Conservation (phyloP, 208 protist species). For the Acanthamoeba triangularis region DNA sequence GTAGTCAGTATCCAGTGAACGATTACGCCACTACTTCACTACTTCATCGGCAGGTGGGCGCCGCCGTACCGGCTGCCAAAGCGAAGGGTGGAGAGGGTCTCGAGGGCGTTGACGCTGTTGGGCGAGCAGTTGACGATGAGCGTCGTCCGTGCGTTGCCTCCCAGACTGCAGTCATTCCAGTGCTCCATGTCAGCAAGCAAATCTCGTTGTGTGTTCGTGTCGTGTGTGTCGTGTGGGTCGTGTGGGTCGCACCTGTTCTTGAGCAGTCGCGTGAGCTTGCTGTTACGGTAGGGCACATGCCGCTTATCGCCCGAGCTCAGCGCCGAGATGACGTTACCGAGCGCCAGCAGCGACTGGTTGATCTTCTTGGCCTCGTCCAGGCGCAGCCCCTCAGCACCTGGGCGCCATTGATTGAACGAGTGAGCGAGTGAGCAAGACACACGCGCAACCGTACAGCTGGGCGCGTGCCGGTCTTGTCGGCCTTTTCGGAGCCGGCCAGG, state of each 20-base stretch:
- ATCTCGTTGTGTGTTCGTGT: constrained; percentile 88
- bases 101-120: constrained; percentile 88
- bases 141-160: constrained; percentile 93
- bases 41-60: too few relatives aligned
- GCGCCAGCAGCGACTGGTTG: constrained; percentile 89
- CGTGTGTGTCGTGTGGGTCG: constrained; percentile 50
- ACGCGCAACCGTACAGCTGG: constrained; percentile 26
- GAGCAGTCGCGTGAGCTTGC: constrained; percentile 89
- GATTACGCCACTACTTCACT: too few relatives aligned
- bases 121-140: constrained; percentile 93
- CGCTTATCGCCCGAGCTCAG: constrained; percentile 88
- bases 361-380: constrained; percentile 92
- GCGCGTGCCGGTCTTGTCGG: constrained; percentile 88
- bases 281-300: constrained; percentile 90
- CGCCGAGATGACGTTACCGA: constrained; percentile 91
- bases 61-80: constrained; percentile 87
- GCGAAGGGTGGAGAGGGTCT: constrained; percentile 93
- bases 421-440: not conserved
- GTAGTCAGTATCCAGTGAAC: too few relatives aligned
- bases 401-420: not conserved
- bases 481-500: constrained; percentile 90
- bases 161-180: constrained; percentile 84
- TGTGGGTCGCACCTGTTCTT: constrained; percentile 81
- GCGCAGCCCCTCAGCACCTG: constrained; percentile 1
- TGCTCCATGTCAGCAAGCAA: constrained; percentile 46